Percentiles rank a stretch among this genome's conserved stretches.
These are phyloP conservation scores for Lachancea mirantina DNA, from an alignment of 805 yeast species.

Conservation along the genomic window DNA sequence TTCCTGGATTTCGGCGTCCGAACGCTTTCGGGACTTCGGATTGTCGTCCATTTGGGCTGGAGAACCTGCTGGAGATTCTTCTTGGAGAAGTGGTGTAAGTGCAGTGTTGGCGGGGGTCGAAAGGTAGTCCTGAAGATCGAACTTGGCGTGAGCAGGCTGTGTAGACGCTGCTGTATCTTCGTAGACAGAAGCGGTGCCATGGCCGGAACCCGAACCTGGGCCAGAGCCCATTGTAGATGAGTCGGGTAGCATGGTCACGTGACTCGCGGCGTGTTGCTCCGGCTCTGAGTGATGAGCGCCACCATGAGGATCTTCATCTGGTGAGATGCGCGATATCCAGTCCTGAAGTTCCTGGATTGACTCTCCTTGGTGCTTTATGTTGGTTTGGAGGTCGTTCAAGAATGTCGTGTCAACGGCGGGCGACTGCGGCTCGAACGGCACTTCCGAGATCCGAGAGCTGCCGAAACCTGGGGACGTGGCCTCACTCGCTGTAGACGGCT, in stretches of 20 bases:
- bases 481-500: background rate
- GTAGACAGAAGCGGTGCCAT: background rate
- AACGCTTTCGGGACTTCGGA: too few species aligned
- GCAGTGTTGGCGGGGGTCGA: conserved; percentile 5
- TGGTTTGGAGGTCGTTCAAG: conserved; percentile 21
- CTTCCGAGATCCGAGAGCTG: conserved; percentile 3
- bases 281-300: conserved; percentile 5
- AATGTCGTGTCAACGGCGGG: conserved; percentile 11
- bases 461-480: background rate
- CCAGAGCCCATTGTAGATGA: too few species aligned
- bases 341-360: conserved; percentile 29
- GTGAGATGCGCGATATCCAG: conserved; percentile 16
- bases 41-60: too few species aligned
- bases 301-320: conserved; percentile 6
- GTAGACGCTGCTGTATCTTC: background rate
- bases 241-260: background rate
- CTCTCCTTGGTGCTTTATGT: conserved; percentile 27
- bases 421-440: conserved; percentile 5
- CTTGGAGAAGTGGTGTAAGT: conserved; percentile 7
- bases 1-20: conserved; percentile 3
- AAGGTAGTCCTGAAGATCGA: conserved; percentile 17
- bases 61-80: conserved; percentile 3
- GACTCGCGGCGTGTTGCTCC: conserved; percentile 1
- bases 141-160: conserved; percentile 4
- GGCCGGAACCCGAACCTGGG: background rate